phyloP scores from a whole-genome alignment of 345 rosid genomes.

The Adansonia digitata region DNA sequence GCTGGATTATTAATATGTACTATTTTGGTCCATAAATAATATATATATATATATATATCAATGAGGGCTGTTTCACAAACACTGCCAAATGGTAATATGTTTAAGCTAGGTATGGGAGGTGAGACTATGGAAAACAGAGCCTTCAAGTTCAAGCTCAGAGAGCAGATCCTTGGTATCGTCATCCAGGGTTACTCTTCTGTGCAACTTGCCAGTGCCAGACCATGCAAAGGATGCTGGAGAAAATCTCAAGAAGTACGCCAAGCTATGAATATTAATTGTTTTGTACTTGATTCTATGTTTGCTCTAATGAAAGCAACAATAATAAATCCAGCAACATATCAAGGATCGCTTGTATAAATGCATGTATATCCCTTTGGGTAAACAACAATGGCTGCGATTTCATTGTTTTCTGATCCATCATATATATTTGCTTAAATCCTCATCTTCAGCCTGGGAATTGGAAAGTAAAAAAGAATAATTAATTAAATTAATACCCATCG shows the following conservation, averaged over 20 bases:
- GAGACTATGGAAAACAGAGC: constrained; percentile 50
- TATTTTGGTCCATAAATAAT: not conserved
- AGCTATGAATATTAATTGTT: constrained; percentile 32
- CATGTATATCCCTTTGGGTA: not conserved
- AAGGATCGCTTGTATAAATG: not conserved
- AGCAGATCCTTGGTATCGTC: constrained; percentile 44
- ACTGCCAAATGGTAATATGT: not conserved
- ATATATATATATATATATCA: too few species aligned
- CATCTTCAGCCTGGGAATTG: too few species aligned
- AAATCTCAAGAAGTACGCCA: constrained; percentile 43
- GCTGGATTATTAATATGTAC: not conserved
- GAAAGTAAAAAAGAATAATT: too few species aligned
- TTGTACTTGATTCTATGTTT: not conserved
- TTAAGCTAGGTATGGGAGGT: constrained; percentile 81
- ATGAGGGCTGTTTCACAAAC: not conserved
- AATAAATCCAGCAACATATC: not conserved
- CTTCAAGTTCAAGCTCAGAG: constrained; percentile 31
- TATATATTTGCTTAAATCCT: not conserved
- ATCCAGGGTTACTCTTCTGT: constrained; percentile 62
- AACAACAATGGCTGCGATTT: not conserved
- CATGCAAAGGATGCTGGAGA: constrained; percentile 46
- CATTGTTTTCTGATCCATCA: not conserved
- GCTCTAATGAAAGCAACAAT: not conserved
- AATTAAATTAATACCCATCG: too few species aligned
- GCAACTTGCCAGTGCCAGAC: constrained; percentile 73